phyloP scores from a whole-genome alignment of 768 basidiomycete species.

The Chalciporus piperatus region DNA sequence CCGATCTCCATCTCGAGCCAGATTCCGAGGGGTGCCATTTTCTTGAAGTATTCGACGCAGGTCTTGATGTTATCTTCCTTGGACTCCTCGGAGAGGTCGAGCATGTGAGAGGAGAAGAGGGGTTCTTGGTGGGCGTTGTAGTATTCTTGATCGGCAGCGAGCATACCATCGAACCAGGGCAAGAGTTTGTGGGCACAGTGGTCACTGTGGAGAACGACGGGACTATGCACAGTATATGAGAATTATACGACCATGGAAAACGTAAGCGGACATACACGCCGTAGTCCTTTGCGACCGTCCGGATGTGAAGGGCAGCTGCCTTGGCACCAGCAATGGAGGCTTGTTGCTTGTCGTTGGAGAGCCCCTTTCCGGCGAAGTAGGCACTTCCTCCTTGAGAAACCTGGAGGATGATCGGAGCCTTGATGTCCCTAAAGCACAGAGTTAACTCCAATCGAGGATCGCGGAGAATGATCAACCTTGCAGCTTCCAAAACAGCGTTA shows the following conservation, averaged over 20 bases:
- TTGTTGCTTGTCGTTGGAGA: constrained; percentile 92
- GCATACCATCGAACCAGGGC: constrained; percentile 99
- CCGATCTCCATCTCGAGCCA: constrained; percentile 99
- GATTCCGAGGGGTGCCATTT: constrained; percentile 86
- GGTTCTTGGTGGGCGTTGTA: constrained; percentile 85
- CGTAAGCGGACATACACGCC: constrained; percentile 68
- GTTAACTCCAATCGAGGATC: constrained; percentile 11
- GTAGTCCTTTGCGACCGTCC: constrained; percentile 82
- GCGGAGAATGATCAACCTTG: constrained; percentile 51
- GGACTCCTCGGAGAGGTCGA: constrained; percentile 91
- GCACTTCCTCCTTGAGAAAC: constrained; percentile 96
- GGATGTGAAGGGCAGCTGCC: constrained; percentile 90
- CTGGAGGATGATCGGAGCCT: constrained; percentile 96
- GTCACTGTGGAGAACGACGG: constrained; percentile 96
- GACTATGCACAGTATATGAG: constrained; percentile 44
- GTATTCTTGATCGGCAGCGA: constrained; percentile 91
- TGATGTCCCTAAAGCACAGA: constrained; percentile 67
- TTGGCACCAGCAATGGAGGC: constrained; percentile 91
- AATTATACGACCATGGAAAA: background rate
- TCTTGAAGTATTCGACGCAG: constrained; percentile 93
- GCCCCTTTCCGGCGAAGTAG: constrained; percentile 95
- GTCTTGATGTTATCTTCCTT: constrained; percentile 93
- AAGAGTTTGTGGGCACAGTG: constrained; percentile 98
- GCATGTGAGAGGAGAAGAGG: constrained; percentile 97
- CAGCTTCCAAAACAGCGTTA: constrained; percentile 94